Evolutionary conservation across 768 basidiomycete species (phyloP).

Genomic region (Termitomyces sp.): DNA sequence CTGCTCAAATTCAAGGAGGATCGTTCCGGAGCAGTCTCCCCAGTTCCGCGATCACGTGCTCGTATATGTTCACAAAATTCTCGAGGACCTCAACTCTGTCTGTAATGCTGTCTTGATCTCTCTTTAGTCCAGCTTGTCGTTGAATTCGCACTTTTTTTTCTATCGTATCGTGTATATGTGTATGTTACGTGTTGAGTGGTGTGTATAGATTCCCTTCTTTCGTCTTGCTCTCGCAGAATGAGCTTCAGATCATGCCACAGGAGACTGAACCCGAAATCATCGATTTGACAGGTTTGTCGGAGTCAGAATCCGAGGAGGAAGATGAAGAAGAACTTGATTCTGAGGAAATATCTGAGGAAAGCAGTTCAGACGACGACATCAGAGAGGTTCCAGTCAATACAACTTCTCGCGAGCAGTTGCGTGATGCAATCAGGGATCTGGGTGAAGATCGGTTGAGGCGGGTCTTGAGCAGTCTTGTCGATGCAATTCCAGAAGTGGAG

Average conservation of each 20-base stretch:
- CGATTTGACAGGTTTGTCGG: conserved; percentile 38
- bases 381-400: conserved; percentile 28
- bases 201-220: conserved; percentile 1
- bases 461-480: conserved; percentile 32
- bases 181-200: conserved; percentile 4
- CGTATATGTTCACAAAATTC: neutral
- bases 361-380: conserved; percentile 27
- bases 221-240: neutral
- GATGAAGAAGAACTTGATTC: conserved; percentile 15
- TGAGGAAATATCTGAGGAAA: conserved; percentile 20
- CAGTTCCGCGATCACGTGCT: conserved; percentile 13
- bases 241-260: conserved; percentile 20
- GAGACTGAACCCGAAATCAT: conserved; percentile 31
- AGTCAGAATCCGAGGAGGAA: conserved; percentile 20
- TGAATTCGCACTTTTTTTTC: neutral
- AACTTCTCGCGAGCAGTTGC: conserved; percentile 36
- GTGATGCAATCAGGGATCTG: conserved; percentile 35
- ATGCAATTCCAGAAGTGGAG: conserved; percentile 35
- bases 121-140: neutral
- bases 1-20: neutral
- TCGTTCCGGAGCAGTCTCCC: too few relatives aligned
- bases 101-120: neutral
- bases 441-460: conserved; percentile 40
- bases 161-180: neutral
- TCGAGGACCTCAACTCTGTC: neutral